Percentiles rank a stretch among this genome's conserved stretches.
These are phyloP conservation scores for Aspergillus quadrilineatus DNA, from an alignment of 2,329 filamentous ascomycete genomes.

Conservation along the genomic window DNA sequence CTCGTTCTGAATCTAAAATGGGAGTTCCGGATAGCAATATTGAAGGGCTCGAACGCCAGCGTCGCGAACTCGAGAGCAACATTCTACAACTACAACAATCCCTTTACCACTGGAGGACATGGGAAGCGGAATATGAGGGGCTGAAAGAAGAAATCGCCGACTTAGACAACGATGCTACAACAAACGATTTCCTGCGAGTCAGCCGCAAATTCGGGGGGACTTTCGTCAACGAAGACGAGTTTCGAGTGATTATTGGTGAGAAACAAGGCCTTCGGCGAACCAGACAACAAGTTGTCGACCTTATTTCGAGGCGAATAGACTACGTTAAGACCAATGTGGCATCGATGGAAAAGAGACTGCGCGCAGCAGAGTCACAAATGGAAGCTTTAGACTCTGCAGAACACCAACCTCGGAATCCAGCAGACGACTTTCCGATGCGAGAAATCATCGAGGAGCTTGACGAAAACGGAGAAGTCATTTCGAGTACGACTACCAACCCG, in stretches of 20 bases:
- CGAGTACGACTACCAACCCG: conserved; percentile 64
- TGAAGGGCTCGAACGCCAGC: conserved; percentile 70
- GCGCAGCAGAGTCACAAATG: conserved; percentile 64
- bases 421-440: conserved; percentile 69
- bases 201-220: conserved; percentile 47
- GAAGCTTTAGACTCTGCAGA: conserved; percentile 61
- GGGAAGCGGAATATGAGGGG: conserved; percentile 88
- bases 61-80: conserved; percentile 71
- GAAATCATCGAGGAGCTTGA: conserved; percentile 93
- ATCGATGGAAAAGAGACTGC: conserved; percentile 71
- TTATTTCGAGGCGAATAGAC: conserved; percentile 75
- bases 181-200: conserved; percentile 54
- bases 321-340: conserved; percentile 82
- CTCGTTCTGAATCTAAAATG: conserved; percentile 22
- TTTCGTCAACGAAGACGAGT: conserved; percentile 51
- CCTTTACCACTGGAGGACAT: conserved; percentile 83
- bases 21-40: conserved; percentile 52
- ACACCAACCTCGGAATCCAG: conserved; percentile 63
- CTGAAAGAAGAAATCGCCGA: conserved; percentile 76
- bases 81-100: conserved; percentile 71
- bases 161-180: conserved; percentile 50
- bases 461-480: conserved; percentile 81
- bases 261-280: conserved; percentile 48
- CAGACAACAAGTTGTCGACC: conserved; percentile 62
- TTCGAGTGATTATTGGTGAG: conserved; percentile 55